Base-by-base conservation (phyloP, 106 monocot genomes). In the Allium cepa region DNA sequence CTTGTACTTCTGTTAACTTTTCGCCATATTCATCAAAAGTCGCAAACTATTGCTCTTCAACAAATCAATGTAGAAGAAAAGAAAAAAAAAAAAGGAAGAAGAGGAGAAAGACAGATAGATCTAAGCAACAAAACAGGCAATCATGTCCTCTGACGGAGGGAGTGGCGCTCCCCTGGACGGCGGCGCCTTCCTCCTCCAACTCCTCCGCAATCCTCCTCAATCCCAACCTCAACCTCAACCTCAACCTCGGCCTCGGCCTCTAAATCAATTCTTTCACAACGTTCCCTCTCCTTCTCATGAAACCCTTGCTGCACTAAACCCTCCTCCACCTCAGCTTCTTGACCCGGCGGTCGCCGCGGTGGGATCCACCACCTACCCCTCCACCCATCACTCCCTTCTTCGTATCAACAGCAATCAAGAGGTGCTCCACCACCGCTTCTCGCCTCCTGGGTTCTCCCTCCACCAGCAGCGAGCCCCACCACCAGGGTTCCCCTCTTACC, bases 151-250 rank as follows among this genome's bases (percentile, higher is more conserved):
- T 17, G 64, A 46, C 16, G 64, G 49, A 14, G 48, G 49, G 10
- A 47, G 46, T 10, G 64, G 49, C 64, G 17, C 48, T 49, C 7
- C 49, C 17, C 66, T 71, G 10, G 70, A 70, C 58, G 90, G 90
- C 15, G 83, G 90, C 11, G 83, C 76, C 50, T 79, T 86, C 83
- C 83, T 90, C 52, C 85, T 90, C 65, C 75, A 81, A 5, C 67
- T 90, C 49, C 86, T 90, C 53, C 86, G 71, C 8, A 75, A 73
- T 15, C 76, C 78, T 10, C 68, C 50, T 11, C 68, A 17, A 62
- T 18, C 69, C 53, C 18, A 49, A 2, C 15, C 66, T 49, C 22
- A 22, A 22, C 22, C 22, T 22, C 18, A 49, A 2, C 15, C 66
- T 49, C 22, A 22, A 22, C 22, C 22, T 22, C 22, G 22, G 22